Percentiles rank a stretch among this genome's conserved stretches.
Evolutionary conservation across 306 rosid species (phyloP).

Genomic region (Medicago lupulina): DNA sequence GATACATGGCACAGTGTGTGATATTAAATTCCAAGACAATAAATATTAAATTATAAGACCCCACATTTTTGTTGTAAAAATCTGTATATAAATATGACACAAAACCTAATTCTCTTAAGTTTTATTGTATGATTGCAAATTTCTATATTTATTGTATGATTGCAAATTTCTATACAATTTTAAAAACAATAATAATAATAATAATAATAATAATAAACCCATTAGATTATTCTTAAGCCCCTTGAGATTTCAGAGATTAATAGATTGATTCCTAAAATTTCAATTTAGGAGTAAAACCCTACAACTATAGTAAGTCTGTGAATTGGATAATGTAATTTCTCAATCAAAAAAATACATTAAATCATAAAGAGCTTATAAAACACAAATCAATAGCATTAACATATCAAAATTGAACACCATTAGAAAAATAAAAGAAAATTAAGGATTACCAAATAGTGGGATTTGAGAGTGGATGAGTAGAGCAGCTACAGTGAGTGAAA

Average conservation of each 20-base stretch:
- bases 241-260: background rate
- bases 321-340: background rate
- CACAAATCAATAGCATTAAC: background rate
- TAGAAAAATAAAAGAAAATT: background rate
- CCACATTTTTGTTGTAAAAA: background rate
- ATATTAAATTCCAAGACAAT: constrained; percentile 5
- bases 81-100: constrained; percentile 1
- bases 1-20: constrained; percentile 11
- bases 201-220: no score
- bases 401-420: background rate
- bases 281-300: constrained; percentile 2
- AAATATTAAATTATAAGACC: constrained; percentile 28
- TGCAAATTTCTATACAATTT: no score
- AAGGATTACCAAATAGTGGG: background rate
- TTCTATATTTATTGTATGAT: no score
- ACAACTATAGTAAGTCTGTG: background rate
- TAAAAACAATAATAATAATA: no score
- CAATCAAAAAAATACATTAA: background rate
- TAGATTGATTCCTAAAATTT: constrained; percentile 1
- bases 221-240: background rate
- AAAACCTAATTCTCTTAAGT: background rate
- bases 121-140: no score
- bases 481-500: no score
- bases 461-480: no score
- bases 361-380: background rate